Evolutionary conservation across 2,329 filamentous ascomycete species (phyloP).

Genomic region (Hymenoscyphus salicellus): DNA sequence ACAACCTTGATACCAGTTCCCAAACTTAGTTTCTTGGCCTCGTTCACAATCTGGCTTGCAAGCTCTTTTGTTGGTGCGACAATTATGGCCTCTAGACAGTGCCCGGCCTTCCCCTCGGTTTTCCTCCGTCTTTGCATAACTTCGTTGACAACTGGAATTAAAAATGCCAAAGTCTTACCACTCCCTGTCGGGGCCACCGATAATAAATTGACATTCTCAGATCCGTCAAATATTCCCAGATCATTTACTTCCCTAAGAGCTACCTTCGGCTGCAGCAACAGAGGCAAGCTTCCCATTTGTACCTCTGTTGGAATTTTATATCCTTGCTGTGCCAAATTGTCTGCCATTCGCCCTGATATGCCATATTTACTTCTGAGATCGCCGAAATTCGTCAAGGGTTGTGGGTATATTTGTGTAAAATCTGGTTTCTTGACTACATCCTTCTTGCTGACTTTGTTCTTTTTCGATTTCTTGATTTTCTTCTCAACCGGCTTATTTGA

Average conservation of each 20-base stretch:
- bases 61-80: conserved; percentile 78
- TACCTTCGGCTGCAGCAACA: conserved; percentile 62
- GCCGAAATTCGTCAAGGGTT: conserved; percentile 73
- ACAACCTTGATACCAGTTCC: conserved; percentile 78
- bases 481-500: conserved; percentile 41
- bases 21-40: conserved; percentile 75
- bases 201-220: conserved; percentile 64
- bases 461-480: conserved; percentile 48
- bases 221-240: conserved; percentile 31
- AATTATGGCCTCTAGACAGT: conserved; percentile 64
- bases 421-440: conserved; percentile 45
- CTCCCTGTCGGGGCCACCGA: conserved; percentile 92
- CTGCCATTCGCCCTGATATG: conserved; percentile 69
- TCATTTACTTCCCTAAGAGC: conserved; percentile 44
- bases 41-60: conserved; percentile 75
- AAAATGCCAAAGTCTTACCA: conserved; percentile 90
- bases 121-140: conserved; percentile 56
- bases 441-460: conserved; percentile 44
- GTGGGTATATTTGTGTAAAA: conserved; percentile 65
- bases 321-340: conserved; percentile 79
- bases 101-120: conserved; percentile 40
- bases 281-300: conserved; percentile 79
- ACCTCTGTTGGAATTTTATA: conserved; percentile 91
- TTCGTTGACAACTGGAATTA: conserved; percentile 80
- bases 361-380: conserved; percentile 69